phyloP scores from a whole-genome alignment of 306 rosid species.

The Carpinus viminea region DNA sequence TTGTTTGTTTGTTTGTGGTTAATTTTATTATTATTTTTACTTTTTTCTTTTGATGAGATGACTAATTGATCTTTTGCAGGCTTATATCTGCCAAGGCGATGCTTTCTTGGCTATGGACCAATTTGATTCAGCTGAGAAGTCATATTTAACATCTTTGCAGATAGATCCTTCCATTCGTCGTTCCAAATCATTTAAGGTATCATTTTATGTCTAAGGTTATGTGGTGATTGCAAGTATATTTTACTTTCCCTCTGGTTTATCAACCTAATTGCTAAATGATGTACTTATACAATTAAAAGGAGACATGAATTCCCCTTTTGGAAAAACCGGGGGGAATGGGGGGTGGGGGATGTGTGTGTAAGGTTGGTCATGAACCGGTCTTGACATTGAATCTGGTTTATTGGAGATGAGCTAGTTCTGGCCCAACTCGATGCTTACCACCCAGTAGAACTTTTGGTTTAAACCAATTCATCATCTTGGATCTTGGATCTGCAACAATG shows the following conservation, averaged over 20 bases:
- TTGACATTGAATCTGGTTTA: too few relatives aligned
- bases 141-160: conserved; percentile 61
- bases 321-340: too few relatives aligned
- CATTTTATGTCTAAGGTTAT: background rate
- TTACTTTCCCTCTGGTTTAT: background rate
- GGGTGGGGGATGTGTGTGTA: too few relatives aligned
- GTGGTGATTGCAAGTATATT: background rate
- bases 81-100: conserved; percentile 79
- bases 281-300: too few relatives aligned
- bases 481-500: background rate
- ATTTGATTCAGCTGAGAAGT: conserved; percentile 63
- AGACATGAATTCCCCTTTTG: too few relatives aligned
- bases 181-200: conserved; percentile 81
- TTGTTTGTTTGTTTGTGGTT: too few relatives aligned
- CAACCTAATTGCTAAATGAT: background rate
- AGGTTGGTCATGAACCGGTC: too few relatives aligned
- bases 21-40: background rate
- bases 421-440: too few relatives aligned
- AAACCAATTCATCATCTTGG: too few relatives aligned
- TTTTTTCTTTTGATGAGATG: background rate
- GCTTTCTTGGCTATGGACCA: conserved; percentile 59
- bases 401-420: too few relatives aligned
- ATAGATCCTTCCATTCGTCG: conserved; percentile 75
- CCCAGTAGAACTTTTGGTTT: too few relatives aligned
- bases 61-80: conserved; percentile 50